Conservation (phyloP, 2,329 filamentous ascomycete genomes). For the Bipolaris zeicola region DNA sequence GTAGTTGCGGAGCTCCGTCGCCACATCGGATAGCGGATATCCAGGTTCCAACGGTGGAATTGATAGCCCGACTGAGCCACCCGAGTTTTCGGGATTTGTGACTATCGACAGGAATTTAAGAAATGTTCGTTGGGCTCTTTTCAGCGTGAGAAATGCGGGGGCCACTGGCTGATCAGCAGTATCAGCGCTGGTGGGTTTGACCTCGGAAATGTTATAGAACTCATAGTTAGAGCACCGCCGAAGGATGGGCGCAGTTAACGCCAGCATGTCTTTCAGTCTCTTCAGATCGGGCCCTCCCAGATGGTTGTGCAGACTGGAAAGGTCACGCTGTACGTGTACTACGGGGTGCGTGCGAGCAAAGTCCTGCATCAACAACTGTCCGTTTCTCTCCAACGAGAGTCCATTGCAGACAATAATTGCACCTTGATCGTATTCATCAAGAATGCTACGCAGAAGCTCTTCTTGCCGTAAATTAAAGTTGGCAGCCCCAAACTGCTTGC, state of each 20-base stretch:
- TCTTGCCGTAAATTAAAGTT: constrained; percentile 69
- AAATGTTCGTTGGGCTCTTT: constrained; percentile 71
- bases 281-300: constrained; percentile 60
- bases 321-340: constrained; percentile 71
- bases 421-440: constrained; percentile 63
- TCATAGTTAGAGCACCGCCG: constrained; percentile 73
- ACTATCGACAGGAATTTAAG: constrained; percentile 70
- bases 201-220: constrained; percentile 75
- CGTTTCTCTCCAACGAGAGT: constrained; percentile 69
- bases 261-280: constrained; percentile 64
- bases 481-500: constrained; percentile 64
- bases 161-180: constrained; percentile 40
- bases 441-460: constrained; percentile 64
- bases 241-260: constrained; percentile 63
- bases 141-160: constrained; percentile 69
- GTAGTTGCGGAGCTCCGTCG: constrained; percentile 64
- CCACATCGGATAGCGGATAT: constrained; percentile 67
- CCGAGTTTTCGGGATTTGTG: constrained; percentile 56
- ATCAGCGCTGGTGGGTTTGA: constrained; percentile 23
- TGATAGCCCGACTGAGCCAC: constrained; percentile 20
- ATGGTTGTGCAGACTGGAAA: constrained; percentile 67
- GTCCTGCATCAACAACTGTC: constrained; percentile 64
- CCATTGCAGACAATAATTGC: constrained; percentile 74
- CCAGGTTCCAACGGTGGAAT: constrained; percentile 66
- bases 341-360: constrained; percentile 71